Evolutionary conservation across 345 rosid genomes (phyloP), one percentile per base, ranked within the genome.

Genomic region (Brassica juncea): DNA sequence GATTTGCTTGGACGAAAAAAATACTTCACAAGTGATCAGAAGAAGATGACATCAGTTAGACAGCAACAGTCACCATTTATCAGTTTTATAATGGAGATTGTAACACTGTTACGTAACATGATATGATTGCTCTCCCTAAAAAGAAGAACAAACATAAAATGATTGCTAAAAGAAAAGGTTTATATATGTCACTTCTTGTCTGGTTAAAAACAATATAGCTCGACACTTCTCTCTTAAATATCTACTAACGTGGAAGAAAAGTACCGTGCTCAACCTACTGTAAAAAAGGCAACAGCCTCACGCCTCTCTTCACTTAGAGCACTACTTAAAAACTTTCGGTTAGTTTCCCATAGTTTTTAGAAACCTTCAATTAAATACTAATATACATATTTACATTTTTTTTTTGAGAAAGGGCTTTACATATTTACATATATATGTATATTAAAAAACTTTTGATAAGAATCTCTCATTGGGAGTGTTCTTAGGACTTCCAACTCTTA

Each of bases 1-100:
- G 10, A 39, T 9, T 67, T 67, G 10, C 57, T 67, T 23, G 62
- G 4, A 47, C 32, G 31, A 11, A 47, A 16, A 44, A 30, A 5
- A 8, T 30, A 37, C 8, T 73, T 15, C 39, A 61, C 69, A 62
- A 73, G 31, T 61, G 28, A 15, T 27, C n/a, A 58, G 75, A 71
- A 58, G 75, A 71, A 71, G 25, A 61, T 27, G 39, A 72, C 76
- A 72, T 72, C 14, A 39, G 14, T 9, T 39, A 39, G 47, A 39
- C 47, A 12, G 10, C 12, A 9, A 39, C 12, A 39, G 47, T 39
- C 47, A 39, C 12, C 12, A 39, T 39, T 39, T 39, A 39, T 37
- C 47, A 39, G 47, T 39, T 39, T 37, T 32, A 32, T 32, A 1
- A 7, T 7, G 37, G 37, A 32, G 37, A 32, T 32, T 23, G 25